phyloP scores from a whole-genome alignment of 371 early-diverging fungal genomes.

The Rhizopus stolonifer region DNA sequence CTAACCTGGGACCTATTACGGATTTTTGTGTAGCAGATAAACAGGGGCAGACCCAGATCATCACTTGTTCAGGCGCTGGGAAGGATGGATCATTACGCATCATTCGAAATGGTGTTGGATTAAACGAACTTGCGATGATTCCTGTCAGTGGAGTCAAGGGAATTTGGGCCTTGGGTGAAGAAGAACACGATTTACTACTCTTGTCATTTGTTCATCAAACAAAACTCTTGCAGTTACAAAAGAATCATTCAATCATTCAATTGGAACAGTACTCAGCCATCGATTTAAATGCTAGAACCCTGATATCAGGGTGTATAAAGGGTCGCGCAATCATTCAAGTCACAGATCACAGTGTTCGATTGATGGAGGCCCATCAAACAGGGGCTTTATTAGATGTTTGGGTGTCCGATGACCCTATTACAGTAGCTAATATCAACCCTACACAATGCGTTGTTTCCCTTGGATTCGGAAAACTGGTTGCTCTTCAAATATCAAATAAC shows the following conservation, averaged over 20 bases:
- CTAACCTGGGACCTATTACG: constrained; percentile 81
- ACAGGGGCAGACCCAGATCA: constrained; percentile 74
- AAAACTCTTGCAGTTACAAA: constrained; percentile 31
- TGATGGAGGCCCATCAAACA: constrained; percentile 27
- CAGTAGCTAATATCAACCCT: constrained; percentile 60
- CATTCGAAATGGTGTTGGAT: constrained; percentile 89
- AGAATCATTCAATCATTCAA: constrained; percentile 30
- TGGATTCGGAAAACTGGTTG: constrained; percentile 58
- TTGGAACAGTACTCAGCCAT: constrained; percentile 31
- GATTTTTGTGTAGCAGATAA: constrained; percentile 87
- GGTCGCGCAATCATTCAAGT: constrained; percentile 40
- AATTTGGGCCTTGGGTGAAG: constrained; percentile 67
- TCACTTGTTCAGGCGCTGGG: constrained; percentile 84
- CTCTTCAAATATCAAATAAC: constrained; percentile 52
- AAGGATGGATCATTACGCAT: constrained; percentile 79
- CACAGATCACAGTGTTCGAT: constrained; percentile 39
- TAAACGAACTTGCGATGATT: constrained; percentile 68
- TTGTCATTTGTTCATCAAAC: constrained; percentile 61
- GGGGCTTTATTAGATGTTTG: constrained; percentile 52
- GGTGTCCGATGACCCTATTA: constrained; percentile 56
- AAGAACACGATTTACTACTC: constrained; percentile 51
- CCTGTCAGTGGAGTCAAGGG: constrained; percentile 71
- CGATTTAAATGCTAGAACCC: constrained; percentile 36
- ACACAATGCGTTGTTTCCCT: constrained; percentile 67
- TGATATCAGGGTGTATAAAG: constrained; percentile 36